Conservation (phyloP, 345 rosid species). For the Pistacia integerrima region DNA sequence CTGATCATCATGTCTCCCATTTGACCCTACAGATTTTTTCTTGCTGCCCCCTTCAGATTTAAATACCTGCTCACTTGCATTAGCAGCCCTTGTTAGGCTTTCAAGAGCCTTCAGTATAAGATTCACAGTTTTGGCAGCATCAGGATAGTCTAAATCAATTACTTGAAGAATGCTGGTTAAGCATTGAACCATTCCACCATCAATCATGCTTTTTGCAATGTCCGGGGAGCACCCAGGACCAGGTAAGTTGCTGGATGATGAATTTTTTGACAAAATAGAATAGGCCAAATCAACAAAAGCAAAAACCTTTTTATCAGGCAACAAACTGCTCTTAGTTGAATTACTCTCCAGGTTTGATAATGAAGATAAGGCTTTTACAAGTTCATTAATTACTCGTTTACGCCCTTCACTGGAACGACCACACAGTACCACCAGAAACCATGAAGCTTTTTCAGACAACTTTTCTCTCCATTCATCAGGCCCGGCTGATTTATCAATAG, state of each 20-base stretch:
- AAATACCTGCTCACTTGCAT: conserved; percentile 73
- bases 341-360: conserved; percentile 68
- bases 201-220: conserved; percentile 94
- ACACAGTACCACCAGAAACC: conserved; percentile 88
- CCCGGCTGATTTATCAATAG: conserved; percentile 68
- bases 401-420: conserved; percentile 95
- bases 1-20: conserved; percentile 54
- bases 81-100: conserved; percentile 89
- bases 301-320: conserved; percentile 78
- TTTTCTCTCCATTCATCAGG: conserved; percentile 90
- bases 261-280: conserved; percentile 85
- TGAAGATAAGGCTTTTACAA: conserved; percentile 72
- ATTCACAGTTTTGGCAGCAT: conserved; percentile 85
- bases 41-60: conserved; percentile 63
- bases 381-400: conserved; percentile 79
- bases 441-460: conserved; percentile 87
- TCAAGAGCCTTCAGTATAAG: conserved; percentile 88
- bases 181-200: conserved; percentile 82
- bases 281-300: conserved; percentile 75
- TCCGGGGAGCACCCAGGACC: conserved; percentile 89
- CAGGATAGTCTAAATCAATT: conserved; percentile 94
- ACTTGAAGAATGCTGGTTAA: conserved; percentile 78
- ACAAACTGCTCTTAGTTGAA: conserved; percentile 50
- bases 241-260: conserved; percentile 77
- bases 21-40: conserved; percentile 54